phyloP scores from a whole-genome alignment of 805 yeast genomes.

The Ogataea parapolymorpha region DNA sequence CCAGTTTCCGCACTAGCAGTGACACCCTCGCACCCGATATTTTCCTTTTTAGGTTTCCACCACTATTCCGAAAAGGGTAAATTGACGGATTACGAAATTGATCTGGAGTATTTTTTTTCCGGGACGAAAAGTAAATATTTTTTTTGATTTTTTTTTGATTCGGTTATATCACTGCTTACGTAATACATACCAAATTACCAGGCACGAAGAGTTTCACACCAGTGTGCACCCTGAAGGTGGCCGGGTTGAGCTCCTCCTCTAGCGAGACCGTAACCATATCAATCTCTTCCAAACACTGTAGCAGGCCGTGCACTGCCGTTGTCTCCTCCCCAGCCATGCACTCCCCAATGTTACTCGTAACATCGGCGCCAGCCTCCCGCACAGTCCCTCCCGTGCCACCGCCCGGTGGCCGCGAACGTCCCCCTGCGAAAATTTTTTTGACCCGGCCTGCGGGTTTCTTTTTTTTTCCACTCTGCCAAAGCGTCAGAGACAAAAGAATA shows the following conservation, averaged over 20 bases:
- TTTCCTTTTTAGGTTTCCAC: not conserved
- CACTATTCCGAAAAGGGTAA: conserved; percentile 17
- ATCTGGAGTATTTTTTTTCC: conserved; percentile 5
- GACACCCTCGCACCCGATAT: conserved; percentile 18
- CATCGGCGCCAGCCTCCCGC: not conserved
- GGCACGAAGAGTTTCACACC: not conserved
- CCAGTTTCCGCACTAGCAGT: not conserved
- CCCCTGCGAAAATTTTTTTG: conserved; percentile 12
- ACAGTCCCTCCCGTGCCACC: conserved; percentile 2
- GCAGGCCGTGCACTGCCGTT: not conserved
- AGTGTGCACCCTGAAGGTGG: not conserved
- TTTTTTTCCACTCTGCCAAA: conserved; percentile 10
- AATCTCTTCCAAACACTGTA: not conserved
- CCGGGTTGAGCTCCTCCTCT: not conserved
- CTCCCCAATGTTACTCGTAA: conserved; percentile 2
- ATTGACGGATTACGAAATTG: conserved; percentile 18
- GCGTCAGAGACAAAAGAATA: conserved; percentile 12
- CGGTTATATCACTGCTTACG: conserved; percentile 2
- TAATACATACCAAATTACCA: not conserved
- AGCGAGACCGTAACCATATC: too few relatives aligned
- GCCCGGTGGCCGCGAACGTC: conserved; percentile 4
- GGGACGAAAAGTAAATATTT: conserved; percentile 1
- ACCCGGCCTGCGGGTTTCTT: conserved; percentile 11
- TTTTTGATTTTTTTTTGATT: not conserved
- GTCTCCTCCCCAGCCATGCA: not conserved